Evolutionary conservation across 331 rosid species (phyloP).

Genomic region (Arachis monticola): DNA sequence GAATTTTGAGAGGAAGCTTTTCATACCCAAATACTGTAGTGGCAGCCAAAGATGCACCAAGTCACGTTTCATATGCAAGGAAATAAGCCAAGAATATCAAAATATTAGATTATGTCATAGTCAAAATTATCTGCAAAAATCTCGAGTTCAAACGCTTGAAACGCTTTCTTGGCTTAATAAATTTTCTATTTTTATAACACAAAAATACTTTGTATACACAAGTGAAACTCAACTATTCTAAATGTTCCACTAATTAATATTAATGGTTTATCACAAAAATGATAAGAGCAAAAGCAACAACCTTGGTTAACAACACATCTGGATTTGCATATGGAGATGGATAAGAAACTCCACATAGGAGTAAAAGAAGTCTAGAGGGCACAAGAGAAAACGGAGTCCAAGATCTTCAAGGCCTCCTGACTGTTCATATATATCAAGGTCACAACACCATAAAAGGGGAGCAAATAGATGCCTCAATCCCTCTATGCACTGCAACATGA

Average conservation of each 20-base stretch:
- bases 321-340: too few species aligned
- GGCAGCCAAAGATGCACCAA: conserved; percentile 45
- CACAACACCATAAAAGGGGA: too few species aligned
- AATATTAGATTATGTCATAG: conserved; percentile 42
- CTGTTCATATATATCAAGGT: too few species aligned
- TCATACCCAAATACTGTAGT: conserved; percentile 90
- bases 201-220: neutral
- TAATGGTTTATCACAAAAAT: neutral
- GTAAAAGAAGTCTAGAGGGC: too few species aligned
- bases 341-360: too few species aligned
- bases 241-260: conserved; percentile 13
- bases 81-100: conserved; percentile 43
- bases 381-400: too few species aligned
- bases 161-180: too few species aligned
- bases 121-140: conserved; percentile 48
- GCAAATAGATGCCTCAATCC: too few species aligned
- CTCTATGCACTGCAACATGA: too few species aligned
- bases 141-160: too few species aligned
- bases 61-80: conserved; percentile 64
- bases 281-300: neutral
- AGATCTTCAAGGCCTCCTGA: too few species aligned
- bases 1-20: conserved; percentile 1
- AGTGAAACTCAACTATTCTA: neutral
- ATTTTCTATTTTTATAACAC: too few species aligned
- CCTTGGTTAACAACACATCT: neutral